phyloP scores from a whole-genome alignment of 2,329 filamentous ascomycete genomes.

The Sarocladiaceae sp. region DNA sequence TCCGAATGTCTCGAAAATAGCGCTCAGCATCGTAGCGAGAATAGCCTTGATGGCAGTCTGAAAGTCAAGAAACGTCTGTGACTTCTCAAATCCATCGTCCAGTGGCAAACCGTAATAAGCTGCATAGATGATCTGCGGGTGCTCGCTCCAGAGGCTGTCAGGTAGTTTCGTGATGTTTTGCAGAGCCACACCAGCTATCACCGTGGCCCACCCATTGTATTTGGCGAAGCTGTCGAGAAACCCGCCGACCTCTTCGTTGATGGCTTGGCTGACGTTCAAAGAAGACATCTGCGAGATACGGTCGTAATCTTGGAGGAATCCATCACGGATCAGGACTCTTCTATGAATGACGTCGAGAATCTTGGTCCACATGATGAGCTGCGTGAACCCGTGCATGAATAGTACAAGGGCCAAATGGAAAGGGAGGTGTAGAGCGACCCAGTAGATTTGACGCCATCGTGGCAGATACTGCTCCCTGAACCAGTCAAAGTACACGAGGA shows the following conservation, averaged over 20 bases:
- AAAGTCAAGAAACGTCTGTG: background rate
- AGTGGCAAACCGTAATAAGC: background rate
- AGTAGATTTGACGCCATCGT: conserved; percentile 51
- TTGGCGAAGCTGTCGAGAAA: conserved; percentile 21
- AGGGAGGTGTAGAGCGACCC: conserved; percentile 53
- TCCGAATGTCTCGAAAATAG: conserved; percentile 23
- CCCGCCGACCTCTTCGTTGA: conserved; percentile 19
- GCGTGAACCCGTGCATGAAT: conserved; percentile 56
- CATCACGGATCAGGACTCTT: conserved; percentile 12
- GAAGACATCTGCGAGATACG: conserved; percentile 17
- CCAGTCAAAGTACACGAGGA: conserved; percentile 51
- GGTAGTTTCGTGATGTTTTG: background rate
- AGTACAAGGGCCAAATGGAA: conserved; percentile 58
- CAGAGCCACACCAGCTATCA: background rate
- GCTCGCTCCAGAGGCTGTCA: background rate
- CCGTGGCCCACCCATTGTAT: background rate
- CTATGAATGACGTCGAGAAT: conserved; percentile 24
- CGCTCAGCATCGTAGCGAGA: conserved; percentile 19
- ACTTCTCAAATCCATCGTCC: background rate
- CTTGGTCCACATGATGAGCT: conserved; percentile 44
- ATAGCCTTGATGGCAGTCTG: background rate
- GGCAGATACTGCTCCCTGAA: conserved; percentile 56
- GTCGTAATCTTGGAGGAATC: conserved; percentile 11
- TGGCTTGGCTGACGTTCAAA: conserved; percentile 13
- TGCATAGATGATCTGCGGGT: background rate